Evolutionary conservation across 371 early-diverging fungal species (phyloP), one percentile per base, ranked within the genome.

Genomic region (Mucor indicus): DNA sequence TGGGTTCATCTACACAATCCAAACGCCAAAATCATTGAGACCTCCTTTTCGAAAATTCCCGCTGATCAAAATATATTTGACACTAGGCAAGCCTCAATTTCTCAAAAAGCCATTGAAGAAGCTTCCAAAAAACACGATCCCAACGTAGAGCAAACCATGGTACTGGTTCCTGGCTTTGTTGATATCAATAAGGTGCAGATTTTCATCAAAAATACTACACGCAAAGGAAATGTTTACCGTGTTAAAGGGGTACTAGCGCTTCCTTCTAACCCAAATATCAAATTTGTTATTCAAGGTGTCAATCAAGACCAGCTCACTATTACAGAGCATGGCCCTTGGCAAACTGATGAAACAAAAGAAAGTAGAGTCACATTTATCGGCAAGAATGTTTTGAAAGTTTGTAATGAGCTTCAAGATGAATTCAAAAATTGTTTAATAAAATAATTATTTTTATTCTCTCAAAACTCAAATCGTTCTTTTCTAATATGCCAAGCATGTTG

Each of bases 361-460:
- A 64, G 64, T 35, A 54, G 69, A 24, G 19, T 68, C 24, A 64
- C 69, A 0, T 56, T 68, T 35, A 68, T 68, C 30, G 69, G 65
- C 16, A 64, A 53, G 47, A 52, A 57, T 44, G 53, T 68, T 4
- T 46, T 53, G 38, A 19, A 23, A 25, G 45, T 47, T 20, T 57
- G 54, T 6, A 38, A 54, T 16, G 19, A 50, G 24, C 36, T 62
- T 5, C 53, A 62, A 35, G 20, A 37, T 15, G 48, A 50, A 20
- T 54, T 62, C 29, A 55, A 21, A 37, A 17, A 43, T 24, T 35
- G 35, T 38, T 24, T 30, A 37, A 23, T 45, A 44, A 44, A 35
- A 7, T 7, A 27, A 27, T 27, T 27, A 7, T 27, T 27, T 27
- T 27, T 27, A 27, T 7, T 5, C 21, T 35, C n/a, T 17, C 50